Evolutionary conservation across 345 rosid genomes (phyloP), one percentile per base, ranked within the genome.

Genomic region (Tarenaya hassleriana): DNA sequence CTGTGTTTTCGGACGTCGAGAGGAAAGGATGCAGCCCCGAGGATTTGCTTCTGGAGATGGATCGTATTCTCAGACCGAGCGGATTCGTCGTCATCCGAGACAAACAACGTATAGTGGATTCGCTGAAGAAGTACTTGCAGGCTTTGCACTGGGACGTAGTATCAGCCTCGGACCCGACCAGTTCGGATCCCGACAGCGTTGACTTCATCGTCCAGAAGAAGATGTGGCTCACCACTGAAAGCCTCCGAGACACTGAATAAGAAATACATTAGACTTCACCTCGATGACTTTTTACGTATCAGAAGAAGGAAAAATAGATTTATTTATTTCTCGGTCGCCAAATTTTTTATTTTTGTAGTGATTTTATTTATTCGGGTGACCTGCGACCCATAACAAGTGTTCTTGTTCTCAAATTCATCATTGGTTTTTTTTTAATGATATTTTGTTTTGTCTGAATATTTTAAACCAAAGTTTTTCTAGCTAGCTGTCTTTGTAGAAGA

Each of bases 31-130:
- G 98, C 63, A 76, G 98, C 41, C 64, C 55, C 0, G 92, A 80
- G 70, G 98, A 91, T 76, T 75, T 91, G 16, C 61, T 91, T 10
- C 61, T 87, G 0, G 98, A 91, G 80, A 87, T 91, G 95, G 98
- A 91, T 62, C 82, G 98, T 34, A 77, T 91, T 34, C 85, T 91
- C 55, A 76, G 98, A 63, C 98, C 98, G 0, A 84, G 68, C 0
- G 98, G 98, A 31, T 82, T 87, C 55, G 15, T 79, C 34, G 77
- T 91, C 62, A 54, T 91, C 60, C 69, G 80, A 41, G 96, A 91
- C 77, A 87, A 82, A 48, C 75, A 71, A 61, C 42, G 76, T 0
- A 72, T 79, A 44, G 68, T 84, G 12, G 95, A 77, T 44, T 79
- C 69, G 3, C 40, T 87, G 46, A 82, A 77, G 81, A 84, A 79